These are phyloP conservation scores for Tilletia caries DNA, from an alignment of 1,284 basidiomycete genomes.

Conservation along the genomic window DNA sequence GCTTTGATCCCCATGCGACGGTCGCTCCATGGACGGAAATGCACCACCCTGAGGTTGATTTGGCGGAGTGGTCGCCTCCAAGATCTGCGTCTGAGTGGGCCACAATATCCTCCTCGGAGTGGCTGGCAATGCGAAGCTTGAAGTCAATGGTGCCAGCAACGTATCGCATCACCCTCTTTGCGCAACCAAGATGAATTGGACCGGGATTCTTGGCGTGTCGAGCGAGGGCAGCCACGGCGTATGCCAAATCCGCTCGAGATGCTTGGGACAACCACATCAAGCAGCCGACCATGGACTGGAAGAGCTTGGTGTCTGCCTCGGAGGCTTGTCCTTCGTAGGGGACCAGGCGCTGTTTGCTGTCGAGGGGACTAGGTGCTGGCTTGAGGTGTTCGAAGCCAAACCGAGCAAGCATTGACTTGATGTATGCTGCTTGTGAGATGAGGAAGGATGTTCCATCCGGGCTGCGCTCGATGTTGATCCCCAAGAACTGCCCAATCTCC, in stretches of 20 bases:
- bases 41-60: not conserved
- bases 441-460: not conserved
- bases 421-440: not conserved
- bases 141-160: not conserved
- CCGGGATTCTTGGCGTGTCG: not conserved
- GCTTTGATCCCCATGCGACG: constrained; percentile 4
- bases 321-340: not conserved
- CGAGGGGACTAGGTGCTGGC: not conserved
- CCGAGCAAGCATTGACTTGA: not conserved
- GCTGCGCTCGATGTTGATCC: not conserved
- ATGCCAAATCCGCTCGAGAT: not conserved
- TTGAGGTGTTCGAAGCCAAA: not conserved
- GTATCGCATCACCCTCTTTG: not conserved
- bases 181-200: not conserved
- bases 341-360: not conserved
- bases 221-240: not conserved
- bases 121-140: not conserved
- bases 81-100: not conserved
- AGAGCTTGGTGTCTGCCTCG: not conserved
- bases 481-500: not conserved
- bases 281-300: not conserved
- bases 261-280: not conserved
- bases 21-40: constrained; percentile 5
- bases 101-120: not conserved
- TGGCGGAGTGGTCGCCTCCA: not conserved